Conservation (phyloP, 495 filamentous ascomycete genomes). For the Bombardia bombarda region DNA sequence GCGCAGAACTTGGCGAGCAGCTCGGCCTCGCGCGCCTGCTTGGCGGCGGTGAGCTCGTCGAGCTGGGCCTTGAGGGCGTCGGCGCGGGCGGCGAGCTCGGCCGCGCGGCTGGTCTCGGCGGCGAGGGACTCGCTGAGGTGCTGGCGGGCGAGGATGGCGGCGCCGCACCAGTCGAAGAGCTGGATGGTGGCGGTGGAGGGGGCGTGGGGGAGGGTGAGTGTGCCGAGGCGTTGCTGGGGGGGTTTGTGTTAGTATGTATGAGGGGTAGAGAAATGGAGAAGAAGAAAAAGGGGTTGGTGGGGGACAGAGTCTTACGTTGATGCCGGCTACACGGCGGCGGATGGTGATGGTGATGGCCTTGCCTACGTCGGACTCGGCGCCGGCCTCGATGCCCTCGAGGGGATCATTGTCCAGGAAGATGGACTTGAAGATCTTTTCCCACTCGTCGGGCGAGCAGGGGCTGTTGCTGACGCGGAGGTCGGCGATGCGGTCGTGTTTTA, state of each 20-base stretch:
- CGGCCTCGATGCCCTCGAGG: constrained; percentile 32
- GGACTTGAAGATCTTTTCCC: constrained; percentile 35
- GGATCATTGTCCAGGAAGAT: constrained; percentile 27
- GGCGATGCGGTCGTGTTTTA: constrained; percentile 25
- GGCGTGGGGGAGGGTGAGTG: constrained; percentile 50
- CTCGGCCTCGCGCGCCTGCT: constrained; percentile 59
- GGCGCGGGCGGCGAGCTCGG: constrained; percentile 39
- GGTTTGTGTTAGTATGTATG: constrained; percentile 5
- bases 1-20: constrained; percentile 63
- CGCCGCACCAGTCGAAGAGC: constrained; percentile 65
- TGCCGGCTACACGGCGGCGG: constrained; percentile 37
- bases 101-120: constrained; percentile 34
- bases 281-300: background rate
- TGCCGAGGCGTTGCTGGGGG: constrained; percentile 60
- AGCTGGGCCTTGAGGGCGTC: constrained; percentile 47
- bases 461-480: constrained; percentile 17
- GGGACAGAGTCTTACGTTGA: constrained; percentile 27
- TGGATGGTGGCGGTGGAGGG: no score
- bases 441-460: constrained; percentile 34
- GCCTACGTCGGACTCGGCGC: constrained; percentile 28
- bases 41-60: constrained; percentile 56
- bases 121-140: constrained; percentile 33
- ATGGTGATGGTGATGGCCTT: constrained; percentile 32
- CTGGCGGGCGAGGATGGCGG: constrained; percentile 21
- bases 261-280: background rate